Evolutionary conservation across 495 filamentous ascomycete genomes (phyloP).

Genomic region (Trichoderma asperelloides): DNA sequence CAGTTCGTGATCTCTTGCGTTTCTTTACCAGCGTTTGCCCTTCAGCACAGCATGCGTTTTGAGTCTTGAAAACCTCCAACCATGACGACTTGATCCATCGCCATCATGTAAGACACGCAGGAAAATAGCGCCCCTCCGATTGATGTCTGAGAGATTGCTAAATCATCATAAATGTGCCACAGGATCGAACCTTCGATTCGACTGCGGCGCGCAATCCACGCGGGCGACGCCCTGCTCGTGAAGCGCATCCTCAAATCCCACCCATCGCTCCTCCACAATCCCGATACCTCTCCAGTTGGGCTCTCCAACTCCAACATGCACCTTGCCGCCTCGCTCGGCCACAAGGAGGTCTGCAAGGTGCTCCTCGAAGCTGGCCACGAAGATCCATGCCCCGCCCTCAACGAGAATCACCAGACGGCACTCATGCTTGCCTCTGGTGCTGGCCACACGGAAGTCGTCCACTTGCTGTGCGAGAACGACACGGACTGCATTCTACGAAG

Average conservation of each 20-base stretch:
- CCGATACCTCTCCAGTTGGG: conserved; percentile 47
- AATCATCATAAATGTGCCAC: not conserved
- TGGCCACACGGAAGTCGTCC: conserved; percentile 52
- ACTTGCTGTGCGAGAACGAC: conserved; percentile 41
- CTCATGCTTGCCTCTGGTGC: conserved; percentile 51
- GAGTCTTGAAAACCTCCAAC: not conserved
- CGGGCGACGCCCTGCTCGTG: conserved; percentile 61
- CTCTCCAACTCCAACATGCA: conserved; percentile 68
- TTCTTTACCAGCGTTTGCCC: not conserved
- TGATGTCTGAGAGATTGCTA: too few species aligned
- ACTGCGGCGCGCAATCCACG: conserved; percentile 63
- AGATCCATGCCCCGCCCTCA: conserved; percentile 49
- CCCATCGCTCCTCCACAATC: conserved; percentile 59
- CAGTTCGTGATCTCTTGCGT: not conserved
- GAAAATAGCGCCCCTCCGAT: not conserved
- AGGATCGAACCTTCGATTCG: conserved; percentile 61
- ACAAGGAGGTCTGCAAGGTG: conserved; percentile 48
- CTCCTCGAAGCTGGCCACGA: conserved; percentile 52
- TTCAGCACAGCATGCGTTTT: not conserved
- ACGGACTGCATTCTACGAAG: conserved; percentile 37
- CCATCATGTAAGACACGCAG: not conserved
- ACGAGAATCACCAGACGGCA: conserved; percentile 64
- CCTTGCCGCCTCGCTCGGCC: conserved; percentile 61
- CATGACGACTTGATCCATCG: not conserved
- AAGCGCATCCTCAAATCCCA: conserved; percentile 63